Evolutionary conservation across 2,329 filamentous ascomycete species (phyloP).

Genomic region (Diaporthe sp.): DNA sequence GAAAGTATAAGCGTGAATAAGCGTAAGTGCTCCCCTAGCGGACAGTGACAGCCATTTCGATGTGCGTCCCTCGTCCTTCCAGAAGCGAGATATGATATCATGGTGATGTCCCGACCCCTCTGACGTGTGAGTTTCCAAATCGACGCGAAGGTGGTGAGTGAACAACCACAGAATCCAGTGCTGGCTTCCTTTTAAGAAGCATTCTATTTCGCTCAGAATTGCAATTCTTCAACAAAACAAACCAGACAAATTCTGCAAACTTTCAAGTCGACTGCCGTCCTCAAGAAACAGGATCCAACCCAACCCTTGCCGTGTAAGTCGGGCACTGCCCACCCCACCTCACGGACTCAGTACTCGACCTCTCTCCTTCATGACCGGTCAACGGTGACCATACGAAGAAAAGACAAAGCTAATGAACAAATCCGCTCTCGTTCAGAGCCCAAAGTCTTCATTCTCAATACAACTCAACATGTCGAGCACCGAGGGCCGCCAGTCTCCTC

Average conservation of each 20-base stretch:
- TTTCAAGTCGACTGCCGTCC: not conserved
- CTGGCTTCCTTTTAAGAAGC: not conserved
- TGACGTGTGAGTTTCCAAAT: slow-evolving; percentile 26
- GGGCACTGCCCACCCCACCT: not conserved
- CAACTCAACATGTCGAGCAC: slow-evolving; percentile 69
- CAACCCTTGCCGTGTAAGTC: slow-evolving; percentile 9
- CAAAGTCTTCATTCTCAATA: not conserved
- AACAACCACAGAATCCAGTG: slow-evolving; percentile 6
- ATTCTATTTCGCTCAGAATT: not conserved
- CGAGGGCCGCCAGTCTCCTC: slow-evolving; percentile 82
- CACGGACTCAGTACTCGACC: not conserved
- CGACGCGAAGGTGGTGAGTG: not conserved
- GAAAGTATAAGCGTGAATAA: not conserved
- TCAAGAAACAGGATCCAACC: not conserved
- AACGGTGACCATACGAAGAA: not conserved
- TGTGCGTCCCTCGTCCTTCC: not conserved
- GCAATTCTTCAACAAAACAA: not conserved
- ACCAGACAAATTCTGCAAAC: not conserved
- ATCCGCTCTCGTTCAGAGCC: not conserved
- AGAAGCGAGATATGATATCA: slow-evolving; percentile 19
- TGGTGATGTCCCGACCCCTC: slow-evolving; percentile 27
- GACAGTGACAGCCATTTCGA: not conserved
- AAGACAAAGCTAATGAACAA: not conserved
- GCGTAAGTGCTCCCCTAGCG: not conserved
- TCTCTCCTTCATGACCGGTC: not conserved